Base-by-base conservation (phyloP, 2,329 filamentous ascomycete genomes). In the Ambrosiella xylebori region DNA sequence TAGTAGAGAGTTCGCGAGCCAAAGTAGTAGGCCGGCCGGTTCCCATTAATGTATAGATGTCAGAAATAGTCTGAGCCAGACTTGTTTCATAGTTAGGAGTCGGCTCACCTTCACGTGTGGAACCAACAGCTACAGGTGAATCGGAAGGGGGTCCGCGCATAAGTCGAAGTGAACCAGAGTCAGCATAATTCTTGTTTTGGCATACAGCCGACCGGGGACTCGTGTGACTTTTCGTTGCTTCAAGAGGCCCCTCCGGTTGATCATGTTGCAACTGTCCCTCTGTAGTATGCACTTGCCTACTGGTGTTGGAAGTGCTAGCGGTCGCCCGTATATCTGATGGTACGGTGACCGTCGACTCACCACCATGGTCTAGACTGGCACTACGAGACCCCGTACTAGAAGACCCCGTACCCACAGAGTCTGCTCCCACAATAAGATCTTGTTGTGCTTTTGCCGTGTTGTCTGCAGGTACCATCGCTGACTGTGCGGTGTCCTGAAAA, bases 231-330 rank as follows among this genome's bases (percentile, higher is more conserved):
- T 41, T 36, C 6, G 7, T 19, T 36, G n/a, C 17, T 36, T 51
- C 19, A 52, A 15, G 52, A 38, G 15, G 7, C 56, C 56, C 59
- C 53, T 56, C 55, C n/a, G 56, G 52, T n/a, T 60, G 59, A 60
- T 60, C 59, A 58, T 54, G 56, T 56, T 60, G 56, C 37, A 44
- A 13, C 44, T 38, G 56, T 57, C 56, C 56, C 55, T 58, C 51
- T 51, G 35, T 38, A 45, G 27, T 15, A 58, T 49, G 37, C 38
- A 35, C 38, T 55, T 19, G 53, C 17, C 9, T 39, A 39, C 7
- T 38, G 15, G 38, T 37, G 19, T 38, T 51, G 40, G 19, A 35
- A 47, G 27, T n/a, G 17, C 3, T 36, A 27, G 41, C 7, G 12
- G n/a, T 54, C 35, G n/a, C 40, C n/a, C 39, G 40, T 13, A 37